Evolutionary conservation across 2,329 filamentous ascomycete species (phyloP).

Genomic region (Ophiostoma piceae): DNA sequence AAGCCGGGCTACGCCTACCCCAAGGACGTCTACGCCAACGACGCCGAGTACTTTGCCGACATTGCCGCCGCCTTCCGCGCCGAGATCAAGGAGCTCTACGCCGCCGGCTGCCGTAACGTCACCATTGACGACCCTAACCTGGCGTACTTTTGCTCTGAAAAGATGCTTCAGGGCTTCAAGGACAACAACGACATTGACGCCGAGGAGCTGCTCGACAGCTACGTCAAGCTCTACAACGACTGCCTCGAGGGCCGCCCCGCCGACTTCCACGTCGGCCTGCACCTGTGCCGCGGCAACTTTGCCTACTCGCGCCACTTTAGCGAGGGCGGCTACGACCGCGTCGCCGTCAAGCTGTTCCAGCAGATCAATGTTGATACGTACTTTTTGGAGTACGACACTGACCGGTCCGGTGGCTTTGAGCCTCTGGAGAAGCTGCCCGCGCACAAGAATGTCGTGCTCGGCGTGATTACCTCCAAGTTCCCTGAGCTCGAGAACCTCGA

Average conservation of each 20-base stretch:
- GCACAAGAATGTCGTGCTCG: constrained; percentile 57
- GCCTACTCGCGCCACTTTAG: constrained; percentile 59
- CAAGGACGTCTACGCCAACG: constrained; percentile 43
- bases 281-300: constrained; percentile 60
- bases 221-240: constrained; percentile 69
- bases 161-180: constrained; percentile 56
- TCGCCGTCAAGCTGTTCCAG: constrained; percentile 56
- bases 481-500: constrained; percentile 40
- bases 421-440: constrained; percentile 54
- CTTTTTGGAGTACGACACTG: constrained; percentile 41
- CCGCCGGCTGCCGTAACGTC: constrained; percentile 47
- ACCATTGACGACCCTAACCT: constrained; percentile 61
- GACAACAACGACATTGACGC: constrained; percentile 52
- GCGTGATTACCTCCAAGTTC: constrained; percentile 42
- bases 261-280: constrained; percentile 66
- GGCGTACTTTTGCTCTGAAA: constrained; percentile 62
- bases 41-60: constrained; percentile 47
- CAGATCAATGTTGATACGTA: constrained; percentile 57
- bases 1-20: constrained; percentile 46
- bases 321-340: constrained; percentile 59
- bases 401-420: constrained; percentile 56
- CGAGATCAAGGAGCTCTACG: constrained; percentile 45
- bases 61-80: constrained; percentile 47
- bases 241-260: constrained; percentile 55
- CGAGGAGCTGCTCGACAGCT: constrained; percentile 62